Conservation (phyloP, 1,139 yeast species). For the Zygosaccharomyces sapae region DNA sequence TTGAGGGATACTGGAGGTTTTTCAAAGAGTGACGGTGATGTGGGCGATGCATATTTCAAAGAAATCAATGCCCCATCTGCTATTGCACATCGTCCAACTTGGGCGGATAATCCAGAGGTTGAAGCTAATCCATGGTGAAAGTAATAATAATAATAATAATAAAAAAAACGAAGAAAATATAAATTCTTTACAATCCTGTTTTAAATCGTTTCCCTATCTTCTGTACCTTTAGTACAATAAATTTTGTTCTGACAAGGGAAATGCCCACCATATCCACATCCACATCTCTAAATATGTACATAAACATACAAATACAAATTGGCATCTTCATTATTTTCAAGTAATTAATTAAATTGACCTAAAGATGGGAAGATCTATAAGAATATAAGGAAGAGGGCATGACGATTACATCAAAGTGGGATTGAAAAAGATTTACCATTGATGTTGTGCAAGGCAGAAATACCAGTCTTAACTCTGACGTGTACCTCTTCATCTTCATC, state of each 20-base stretch:
- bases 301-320: constrained; percentile 1
- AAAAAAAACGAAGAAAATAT: too few relatives aligned
- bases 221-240: background rate
- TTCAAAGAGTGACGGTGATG: constrained; percentile 10
- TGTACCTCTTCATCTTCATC: constrained; percentile 36
- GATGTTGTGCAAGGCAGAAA: constrained; percentile 44
- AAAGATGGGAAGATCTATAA: background rate
- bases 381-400: background rate
- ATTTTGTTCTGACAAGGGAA: background rate
- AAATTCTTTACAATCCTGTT: too few relatives aligned
- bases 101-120: constrained; percentile 28
- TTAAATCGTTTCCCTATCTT: too few relatives aligned
- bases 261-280: background rate
- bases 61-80: constrained; percentile 27
- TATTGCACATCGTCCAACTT: constrained; percentile 25
- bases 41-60: constrained; percentile 16
- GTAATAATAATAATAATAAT: too few relatives aligned
- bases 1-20: constrained; percentile 1
- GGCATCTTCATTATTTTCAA: background rate
- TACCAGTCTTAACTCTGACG: constrained; percentile 43
- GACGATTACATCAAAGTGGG: constrained; percentile 27
- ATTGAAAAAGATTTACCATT: constrained; percentile 41
- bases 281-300: constrained; percentile 1
- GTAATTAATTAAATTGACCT: background rate
- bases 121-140: constrained; percentile 36